Conservation (phyloP, 2,329 filamentous ascomycete species). For the Rhinocladiella mackenziei region DNA sequence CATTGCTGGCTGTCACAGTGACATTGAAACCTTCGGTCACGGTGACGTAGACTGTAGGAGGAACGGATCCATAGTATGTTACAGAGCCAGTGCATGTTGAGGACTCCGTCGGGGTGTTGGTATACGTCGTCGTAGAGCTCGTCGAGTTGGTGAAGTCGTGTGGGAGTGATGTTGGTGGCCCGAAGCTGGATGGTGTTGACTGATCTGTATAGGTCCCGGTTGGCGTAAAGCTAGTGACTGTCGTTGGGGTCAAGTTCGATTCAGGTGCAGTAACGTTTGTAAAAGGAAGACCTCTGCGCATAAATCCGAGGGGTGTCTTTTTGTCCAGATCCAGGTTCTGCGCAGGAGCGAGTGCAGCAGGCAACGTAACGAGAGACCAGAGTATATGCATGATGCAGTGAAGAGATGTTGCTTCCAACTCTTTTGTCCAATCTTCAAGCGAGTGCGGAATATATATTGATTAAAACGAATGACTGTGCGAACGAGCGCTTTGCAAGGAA, state of each 20-base stretch:
- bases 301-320: constrained; percentile 7
- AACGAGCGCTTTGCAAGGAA: constrained; percentile 1
- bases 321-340: constrained; percentile 5
- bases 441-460: constrained; percentile 4
- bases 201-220: neutral
- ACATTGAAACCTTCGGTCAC: constrained; percentile 24
- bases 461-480: constrained; percentile 17
- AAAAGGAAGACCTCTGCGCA: constrained; percentile 9
- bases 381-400: constrained; percentile 11
- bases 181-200: neutral
- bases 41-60: constrained; percentile 27
- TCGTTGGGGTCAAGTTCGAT: neutral
- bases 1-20: constrained; percentile 24
- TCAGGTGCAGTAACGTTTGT: constrained; percentile 13
- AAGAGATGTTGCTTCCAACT: constrained; percentile 4
- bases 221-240: neutral
- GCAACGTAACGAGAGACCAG: constrained; percentile 10
- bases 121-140: neutral
- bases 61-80: constrained; percentile 24
- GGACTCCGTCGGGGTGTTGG: constrained; percentile 6
- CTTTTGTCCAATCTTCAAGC: constrained; percentile 6
- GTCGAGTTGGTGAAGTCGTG: neutral
- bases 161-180: too few relatives aligned
- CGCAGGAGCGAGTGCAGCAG: constrained; percentile 5
- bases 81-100: constrained; percentile 22